Evolutionary conservation across 805 yeast genomes (phyloP).

Genomic region (Candida dajiaensis): DNA sequence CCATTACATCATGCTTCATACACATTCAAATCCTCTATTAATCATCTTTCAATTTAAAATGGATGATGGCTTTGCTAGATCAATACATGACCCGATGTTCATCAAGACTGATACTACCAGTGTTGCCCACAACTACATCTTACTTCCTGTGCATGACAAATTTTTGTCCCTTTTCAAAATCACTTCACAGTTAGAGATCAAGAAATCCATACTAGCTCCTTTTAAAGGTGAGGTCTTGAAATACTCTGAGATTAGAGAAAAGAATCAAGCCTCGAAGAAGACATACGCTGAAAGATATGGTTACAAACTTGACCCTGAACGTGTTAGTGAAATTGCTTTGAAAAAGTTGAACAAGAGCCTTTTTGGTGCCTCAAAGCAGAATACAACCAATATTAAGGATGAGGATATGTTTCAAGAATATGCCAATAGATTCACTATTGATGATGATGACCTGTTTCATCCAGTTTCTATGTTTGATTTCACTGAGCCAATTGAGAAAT

Average conservation of each 20-base stretch:
- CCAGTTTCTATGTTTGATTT: slow-evolving; percentile 17
- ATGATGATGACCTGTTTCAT: not conserved
- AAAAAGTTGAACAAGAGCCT: slow-evolving; percentile 3
- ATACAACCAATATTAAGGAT: slow-evolving; percentile 4
- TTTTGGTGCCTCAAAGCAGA: slow-evolving; percentile 3
- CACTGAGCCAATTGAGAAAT: slow-evolving; percentile 21
- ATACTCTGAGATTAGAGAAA: slow-evolving; percentile 1
- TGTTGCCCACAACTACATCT: not conserved
- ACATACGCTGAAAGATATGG: not conserved
- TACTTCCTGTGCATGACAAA: slow-evolving; percentile 4
- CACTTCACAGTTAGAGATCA: slow-evolving; percentile 3
- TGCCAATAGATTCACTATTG: slow-evolving; percentile 9
- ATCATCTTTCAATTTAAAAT: slow-evolving; percentile 31
- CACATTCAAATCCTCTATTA: slow-evolving; percentile 27
- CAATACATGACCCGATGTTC: slow-evolving; percentile 32
- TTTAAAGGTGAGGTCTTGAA: not conserved
- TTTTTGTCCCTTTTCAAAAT: slow-evolving; percentile 1
- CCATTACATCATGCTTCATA: slow-evolving; percentile 21
- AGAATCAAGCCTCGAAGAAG: not conserved
- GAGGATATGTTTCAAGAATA: slow-evolving; percentile 11
- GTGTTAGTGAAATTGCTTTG: not conserved
- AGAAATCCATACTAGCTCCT: slow-evolving; percentile 7
- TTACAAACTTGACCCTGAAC: not conserved
- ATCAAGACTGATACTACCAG: slow-evolving; percentile 4
- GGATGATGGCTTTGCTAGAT: slow-evolving; percentile 29